Evolutionary conservation across 176 grass and related monocot species (phyloP).

Genomic region (Paspalum vaginatum): DNA sequence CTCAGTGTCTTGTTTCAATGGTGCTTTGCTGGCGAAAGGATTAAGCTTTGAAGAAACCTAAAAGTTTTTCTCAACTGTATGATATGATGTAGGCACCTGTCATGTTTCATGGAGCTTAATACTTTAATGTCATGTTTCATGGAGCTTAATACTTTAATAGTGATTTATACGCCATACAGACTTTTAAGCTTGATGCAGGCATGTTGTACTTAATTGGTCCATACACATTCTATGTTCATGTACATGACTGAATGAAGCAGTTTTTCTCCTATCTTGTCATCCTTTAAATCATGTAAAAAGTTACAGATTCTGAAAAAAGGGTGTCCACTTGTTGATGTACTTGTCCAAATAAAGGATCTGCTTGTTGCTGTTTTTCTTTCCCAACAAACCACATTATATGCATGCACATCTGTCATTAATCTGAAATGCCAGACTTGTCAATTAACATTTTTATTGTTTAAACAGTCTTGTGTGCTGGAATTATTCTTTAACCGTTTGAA

Average conservation of each 20-base stretch:
- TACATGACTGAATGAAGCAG: not conserved
- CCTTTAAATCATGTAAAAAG: not conserved
- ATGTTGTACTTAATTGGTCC: not conserved
- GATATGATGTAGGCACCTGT: not conserved
- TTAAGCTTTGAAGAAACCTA: not conserved
- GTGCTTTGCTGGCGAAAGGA: no score
- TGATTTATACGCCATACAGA: not conserved
- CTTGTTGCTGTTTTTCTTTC: not conserved
- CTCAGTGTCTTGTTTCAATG: not conserved
- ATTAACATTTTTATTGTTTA: not conserved
- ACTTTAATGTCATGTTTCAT: not conserved
- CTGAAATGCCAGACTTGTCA: conserved; percentile 2
- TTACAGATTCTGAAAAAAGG: conserved; percentile 17
- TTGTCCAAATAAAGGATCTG: not conserved
- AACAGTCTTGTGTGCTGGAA: not conserved
- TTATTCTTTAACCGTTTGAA: conserved; percentile 3
- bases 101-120: not conserved
- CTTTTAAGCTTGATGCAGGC: conserved; percentile 6
- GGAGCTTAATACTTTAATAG: not conserved
- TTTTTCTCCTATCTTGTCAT: not conserved
- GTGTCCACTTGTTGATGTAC: not conserved
- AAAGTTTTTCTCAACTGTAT: not conserved
- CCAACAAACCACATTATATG: not conserved
- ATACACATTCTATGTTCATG: not conserved
- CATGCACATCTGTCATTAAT: not conserved